Percentiles rank a stretch among this genome's conserved stretches.
Conservation (phyloP, 2,329 filamentous ascomycete genomes). For the Coniella lustricola region DNA sequence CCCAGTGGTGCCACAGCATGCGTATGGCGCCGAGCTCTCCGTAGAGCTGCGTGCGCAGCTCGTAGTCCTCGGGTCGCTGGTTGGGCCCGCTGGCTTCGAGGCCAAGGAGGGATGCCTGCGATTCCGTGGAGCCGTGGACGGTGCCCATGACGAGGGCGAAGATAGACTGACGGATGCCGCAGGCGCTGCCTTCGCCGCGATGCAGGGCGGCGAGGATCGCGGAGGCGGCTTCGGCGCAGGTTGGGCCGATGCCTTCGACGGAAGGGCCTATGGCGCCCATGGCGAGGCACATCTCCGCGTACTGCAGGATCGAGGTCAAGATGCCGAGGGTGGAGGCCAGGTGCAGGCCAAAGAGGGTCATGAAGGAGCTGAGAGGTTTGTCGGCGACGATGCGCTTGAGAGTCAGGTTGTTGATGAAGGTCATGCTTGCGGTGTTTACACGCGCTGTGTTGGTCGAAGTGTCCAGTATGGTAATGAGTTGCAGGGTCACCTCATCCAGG, state of each 20-base stretch:
- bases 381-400: slow-evolving; percentile 25
- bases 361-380: slow-evolving; percentile 2
- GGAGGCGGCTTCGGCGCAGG: not conserved
- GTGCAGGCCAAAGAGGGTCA: slow-evolving; percentile 18
- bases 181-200: slow-evolving; percentile 3
- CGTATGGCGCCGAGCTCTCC: slow-evolving; percentile 19
- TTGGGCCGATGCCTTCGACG: not conserved
- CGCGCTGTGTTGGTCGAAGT: not conserved
- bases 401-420: slow-evolving; percentile 35
- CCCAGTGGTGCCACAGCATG: slow-evolving; percentile 11
- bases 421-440: slow-evolving; percentile 19
- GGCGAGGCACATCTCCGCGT: slow-evolving; percentile 14
- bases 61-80: not conserved
- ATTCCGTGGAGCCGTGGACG: not conserved
- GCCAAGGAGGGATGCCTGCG: slow-evolving; percentile 13
- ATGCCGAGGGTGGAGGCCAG: slow-evolving; percentile 11
- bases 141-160: slow-evolving; percentile 19
- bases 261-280: not conserved
- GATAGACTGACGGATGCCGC: slow-evolving; percentile 14
- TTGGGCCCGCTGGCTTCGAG: not conserved
- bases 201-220: slow-evolving; percentile 7
- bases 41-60: slow-evolving; percentile 12
- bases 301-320: slow-evolving; percentile 16
- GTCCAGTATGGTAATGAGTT: slow-evolving; percentile 15
- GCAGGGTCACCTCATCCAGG: not conserved